These are phyloP conservation scores for Theileria equi DNA, from an alignment of 169 alveolate species.

Conservation along the genomic window DNA sequence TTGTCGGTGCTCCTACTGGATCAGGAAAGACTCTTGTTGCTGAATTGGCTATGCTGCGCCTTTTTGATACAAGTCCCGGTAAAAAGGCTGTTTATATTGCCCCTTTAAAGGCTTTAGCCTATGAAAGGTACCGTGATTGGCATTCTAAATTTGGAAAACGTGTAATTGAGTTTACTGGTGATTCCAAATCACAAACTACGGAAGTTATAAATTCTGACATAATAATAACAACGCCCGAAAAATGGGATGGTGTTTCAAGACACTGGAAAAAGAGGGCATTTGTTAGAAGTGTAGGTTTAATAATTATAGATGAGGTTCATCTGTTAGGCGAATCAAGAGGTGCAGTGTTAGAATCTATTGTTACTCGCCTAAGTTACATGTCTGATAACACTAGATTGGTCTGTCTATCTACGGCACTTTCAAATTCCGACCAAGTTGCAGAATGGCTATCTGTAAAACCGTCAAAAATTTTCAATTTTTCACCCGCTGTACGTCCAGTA, in stretches of 20 bases:
- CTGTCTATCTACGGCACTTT: constrained; percentile 97
- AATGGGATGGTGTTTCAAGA: constrained; percentile 99
- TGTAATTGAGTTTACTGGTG: constrained; percentile 97
- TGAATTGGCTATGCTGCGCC: constrained; percentile 93
- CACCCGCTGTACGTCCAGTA: constrained; percentile 97
- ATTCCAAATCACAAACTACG: constrained; percentile 69
- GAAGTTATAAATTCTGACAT: constrained; percentile 86
- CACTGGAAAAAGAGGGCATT: constrained; percentile 94
- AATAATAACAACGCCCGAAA: constrained; percentile 98
- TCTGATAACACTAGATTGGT: constrained; percentile 84
- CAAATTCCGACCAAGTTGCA: constrained; percentile 96
- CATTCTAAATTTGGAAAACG: constrained; percentile 80
- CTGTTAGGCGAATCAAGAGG: constrained; percentile 97
- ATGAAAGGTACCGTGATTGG: constrained; percentile 88
- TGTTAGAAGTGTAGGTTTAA: constrained; percentile 89
- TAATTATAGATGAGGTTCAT: constrained; percentile 98
- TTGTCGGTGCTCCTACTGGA: constrained; percentile 99
- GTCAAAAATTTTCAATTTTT: constrained; percentile 94
- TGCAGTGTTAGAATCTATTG: constrained; percentile 96
- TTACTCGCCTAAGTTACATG: constrained; percentile 61
- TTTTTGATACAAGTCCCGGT: constrained; percentile 77
- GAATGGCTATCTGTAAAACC: constrained; percentile 96
- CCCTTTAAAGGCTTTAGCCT: constrained; percentile 97
- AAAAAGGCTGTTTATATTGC: constrained; percentile 94
- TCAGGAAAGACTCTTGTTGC: constrained; percentile 97